Conservation (phyloP, 352 stramenopile species). For the Phytophthora agathidicida region DNA sequence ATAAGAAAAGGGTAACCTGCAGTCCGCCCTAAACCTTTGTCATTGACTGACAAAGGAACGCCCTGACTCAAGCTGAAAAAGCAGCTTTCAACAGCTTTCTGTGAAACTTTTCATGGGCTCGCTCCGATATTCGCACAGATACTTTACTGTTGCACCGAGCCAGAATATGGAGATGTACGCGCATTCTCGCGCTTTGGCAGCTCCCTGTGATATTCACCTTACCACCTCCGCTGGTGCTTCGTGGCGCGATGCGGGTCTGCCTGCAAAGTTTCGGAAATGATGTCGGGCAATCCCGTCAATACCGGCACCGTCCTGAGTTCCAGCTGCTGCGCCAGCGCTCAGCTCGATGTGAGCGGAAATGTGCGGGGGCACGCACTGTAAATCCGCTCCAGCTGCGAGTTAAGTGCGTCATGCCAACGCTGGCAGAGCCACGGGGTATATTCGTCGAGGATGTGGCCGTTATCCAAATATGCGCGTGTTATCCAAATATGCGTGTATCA, state of each 20-base stretch:
- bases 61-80: too few species aligned
- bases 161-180: not conserved
- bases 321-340: slow-evolving; percentile 8
- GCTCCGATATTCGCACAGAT: too few species aligned
- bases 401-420: slow-evolving; percentile 3
- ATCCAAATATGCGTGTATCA: too few species aligned
- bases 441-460: slow-evolving; percentile 14
- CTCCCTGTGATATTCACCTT: slow-evolving; percentile 22
- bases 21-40: slow-evolving; percentile 22
- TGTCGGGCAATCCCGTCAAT: slow-evolving; percentile 14
- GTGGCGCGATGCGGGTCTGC: slow-evolving; percentile 9
- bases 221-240: not conserved
- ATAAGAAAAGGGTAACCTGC: slow-evolving; percentile 15
- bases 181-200: slow-evolving; percentile 19
- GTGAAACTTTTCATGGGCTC: not conserved
- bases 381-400: not conserved
- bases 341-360: not conserved
- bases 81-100: too few species aligned
- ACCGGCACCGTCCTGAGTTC: slow-evolving; percentile 4
- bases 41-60: too few species aligned
- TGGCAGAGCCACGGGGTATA: slow-evolving; percentile 11
- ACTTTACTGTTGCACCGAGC: too few species aligned
- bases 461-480: not conserved
- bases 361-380: not conserved
- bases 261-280: slow-evolving; percentile 18